Base-by-base conservation (phyloP, 2,329 filamentous ascomycete genomes). In the Pestalotiopsis sp. region DNA sequence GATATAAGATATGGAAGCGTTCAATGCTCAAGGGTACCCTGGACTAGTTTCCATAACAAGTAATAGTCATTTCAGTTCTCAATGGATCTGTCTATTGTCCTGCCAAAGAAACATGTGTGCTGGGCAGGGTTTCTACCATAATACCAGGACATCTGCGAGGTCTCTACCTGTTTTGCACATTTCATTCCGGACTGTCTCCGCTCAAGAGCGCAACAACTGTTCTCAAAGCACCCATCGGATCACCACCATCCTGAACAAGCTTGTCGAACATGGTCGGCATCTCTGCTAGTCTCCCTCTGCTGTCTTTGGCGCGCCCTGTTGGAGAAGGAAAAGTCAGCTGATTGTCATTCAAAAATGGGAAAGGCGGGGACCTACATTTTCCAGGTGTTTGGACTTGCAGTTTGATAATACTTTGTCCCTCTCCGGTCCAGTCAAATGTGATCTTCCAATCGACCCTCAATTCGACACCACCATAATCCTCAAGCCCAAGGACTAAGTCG, bases 341-440 rank as follows among this genome's bases (percentile, higher is more conserved):
- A 36, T 49, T 17, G 17, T 36, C 27, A 39, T 5, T 31, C 3
- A 9, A 14, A 39, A 4, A 20, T 39, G 4, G 36, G 38, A 36
- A 38, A 0, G 25, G 27, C 12, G 1, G 31, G 45, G 38, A 86
- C 90, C 86, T 79, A 93, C 91, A 93, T 75, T 87, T 88, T 7
- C 81, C 83, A 0, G 91, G 91, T 56, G 90, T 80, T 4, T 86
- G 86, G 2, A 89, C 80, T 70, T 87, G 76, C 12, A 90, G 81
- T 4, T 80, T 80, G 17, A 93, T 78, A 59, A 82, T 82, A 72
- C 87, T 92, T 73, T 87, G 85, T 4, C 89, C 91, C 75, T 93
- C 91, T 5, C 91, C 91, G 0, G 90, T 91, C 91, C 91, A 93
- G 77, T 93, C 91, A 74, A 93, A 92, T 1, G 80, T 79, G 58